Conservation (phyloP, 164 flowering plant genomes). For the Santalum album region DNA sequence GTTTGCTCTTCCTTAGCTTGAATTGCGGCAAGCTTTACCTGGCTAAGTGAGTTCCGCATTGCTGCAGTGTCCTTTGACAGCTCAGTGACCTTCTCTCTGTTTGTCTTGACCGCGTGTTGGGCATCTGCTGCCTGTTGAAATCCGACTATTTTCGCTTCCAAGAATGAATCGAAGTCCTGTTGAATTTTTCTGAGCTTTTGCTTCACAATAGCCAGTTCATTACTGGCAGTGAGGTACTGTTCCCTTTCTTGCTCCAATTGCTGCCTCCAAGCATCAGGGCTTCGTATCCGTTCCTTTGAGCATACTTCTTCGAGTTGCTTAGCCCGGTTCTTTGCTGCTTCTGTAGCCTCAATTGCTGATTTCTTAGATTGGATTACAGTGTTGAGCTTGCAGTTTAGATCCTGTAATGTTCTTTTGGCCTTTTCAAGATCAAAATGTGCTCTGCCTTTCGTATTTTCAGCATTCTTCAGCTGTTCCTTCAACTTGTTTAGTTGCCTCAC, state of each 20-base stretch:
- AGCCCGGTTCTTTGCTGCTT: constrained; percentile 24
- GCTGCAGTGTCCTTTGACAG: constrained; percentile 29
- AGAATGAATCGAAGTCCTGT: constrained; percentile 42
- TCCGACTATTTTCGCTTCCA: constrained; percentile 38
- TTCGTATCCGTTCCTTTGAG: constrained; percentile 9
- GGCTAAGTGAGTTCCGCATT: constrained; percentile 22
- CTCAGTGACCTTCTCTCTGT: constrained; percentile 26
- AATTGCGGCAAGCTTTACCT: constrained; percentile 19
- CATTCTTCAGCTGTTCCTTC: constrained; percentile 30
- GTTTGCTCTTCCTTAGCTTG: constrained; percentile 24
- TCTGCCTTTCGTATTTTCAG: constrained; percentile 26
- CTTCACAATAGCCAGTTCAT: constrained; percentile 33
- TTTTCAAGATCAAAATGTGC: constrained; percentile 35
- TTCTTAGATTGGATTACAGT: constrained; percentile 30
- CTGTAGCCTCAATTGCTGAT: constrained; percentile 27
- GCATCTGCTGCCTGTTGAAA: constrained; percentile 42
- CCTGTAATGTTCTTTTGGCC: constrained; percentile 36
- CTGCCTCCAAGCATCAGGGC: constrained; percentile 14
- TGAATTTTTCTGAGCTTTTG: constrained; percentile 40
- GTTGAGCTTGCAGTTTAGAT: constrained; percentile 31
- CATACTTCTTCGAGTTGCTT: constrained; percentile 27
- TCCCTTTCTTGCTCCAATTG: constrained; percentile 27
- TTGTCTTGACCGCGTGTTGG: constrained; percentile 23
- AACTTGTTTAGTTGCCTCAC: constrained; percentile 31
- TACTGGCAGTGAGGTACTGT: constrained; percentile 21